phyloP scores from a whole-genome alignment of 176 grass and related monocot species.

The Alopecurus myosuroides region DNA sequence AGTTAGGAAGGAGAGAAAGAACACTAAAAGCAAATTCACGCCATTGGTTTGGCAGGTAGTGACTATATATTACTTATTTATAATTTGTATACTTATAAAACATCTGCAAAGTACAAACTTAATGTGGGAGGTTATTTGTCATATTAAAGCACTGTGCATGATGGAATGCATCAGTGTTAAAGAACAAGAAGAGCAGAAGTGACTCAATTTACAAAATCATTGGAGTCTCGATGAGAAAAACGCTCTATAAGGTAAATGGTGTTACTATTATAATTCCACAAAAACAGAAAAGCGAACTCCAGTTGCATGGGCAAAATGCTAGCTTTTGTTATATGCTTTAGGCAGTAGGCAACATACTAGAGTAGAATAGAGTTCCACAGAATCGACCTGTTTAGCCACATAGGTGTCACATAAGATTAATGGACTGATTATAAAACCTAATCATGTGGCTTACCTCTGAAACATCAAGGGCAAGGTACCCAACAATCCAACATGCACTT shows the following conservation, averaged over 20 bases:
- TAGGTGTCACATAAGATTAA: constrained; percentile 14
- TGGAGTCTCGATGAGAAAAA: background rate
- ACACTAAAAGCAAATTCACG: constrained; percentile 34
- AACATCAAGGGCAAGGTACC: background rate
- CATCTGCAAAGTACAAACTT: constrained; percentile 34
- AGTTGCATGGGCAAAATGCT: background rate
- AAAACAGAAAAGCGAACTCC: background rate
- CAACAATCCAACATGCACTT: background rate
- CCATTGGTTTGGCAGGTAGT: constrained; percentile 29
- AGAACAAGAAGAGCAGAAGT: background rate
- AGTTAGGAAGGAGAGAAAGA: constrained; percentile 30
- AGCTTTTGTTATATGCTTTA: constrained; percentile 5
- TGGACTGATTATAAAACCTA: constrained; percentile 17
- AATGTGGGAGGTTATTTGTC: background rate
- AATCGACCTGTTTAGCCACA: constrained; percentile 5
- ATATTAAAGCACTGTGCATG: constrained; percentile 5
- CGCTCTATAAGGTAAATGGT: background rate
- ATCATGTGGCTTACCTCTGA: background rate
- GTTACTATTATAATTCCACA: constrained; percentile 2
- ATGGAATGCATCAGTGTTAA: background rate
- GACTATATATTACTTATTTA: constrained; percentile 22
- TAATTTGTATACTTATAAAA: constrained; percentile 14
- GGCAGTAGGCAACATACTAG: constrained; percentile 6
- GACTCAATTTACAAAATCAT: constrained; percentile 8
- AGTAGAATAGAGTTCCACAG: constrained; percentile 11